phyloP scores from a whole-genome alignment of 202 grass and related monocot genomes.

The Carex arenaria region DNA sequence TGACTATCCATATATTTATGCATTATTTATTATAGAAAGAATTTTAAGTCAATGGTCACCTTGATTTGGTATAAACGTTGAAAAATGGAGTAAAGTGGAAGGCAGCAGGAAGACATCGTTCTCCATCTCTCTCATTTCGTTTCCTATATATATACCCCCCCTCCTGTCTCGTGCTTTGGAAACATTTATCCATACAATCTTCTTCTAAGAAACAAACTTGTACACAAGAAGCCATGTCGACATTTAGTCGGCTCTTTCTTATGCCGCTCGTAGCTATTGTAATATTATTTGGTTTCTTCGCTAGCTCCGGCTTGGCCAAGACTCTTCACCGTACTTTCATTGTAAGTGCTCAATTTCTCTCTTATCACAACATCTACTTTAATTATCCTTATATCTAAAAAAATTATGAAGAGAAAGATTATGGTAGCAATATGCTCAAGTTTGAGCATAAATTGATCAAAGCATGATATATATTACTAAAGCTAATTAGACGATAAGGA shows the following conservation, averaged over 20 bases:
- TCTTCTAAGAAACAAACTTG: background rate
- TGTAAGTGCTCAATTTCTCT: constrained; percentile 16
- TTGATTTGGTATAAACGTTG: background rate
- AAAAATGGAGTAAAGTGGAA: background rate
- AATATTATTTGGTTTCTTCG: background rate
- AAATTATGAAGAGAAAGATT: background rate
- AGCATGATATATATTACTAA: too few relatives aligned
- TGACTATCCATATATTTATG: background rate
- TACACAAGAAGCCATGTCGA: background rate
- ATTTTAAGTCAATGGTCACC: background rate
- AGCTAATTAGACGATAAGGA: too few relatives aligned
- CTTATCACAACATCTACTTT: background rate
- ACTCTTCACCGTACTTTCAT: constrained; percentile 1
- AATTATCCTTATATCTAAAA: background rate
- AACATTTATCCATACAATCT: background rate
- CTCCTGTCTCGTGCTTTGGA: background rate
- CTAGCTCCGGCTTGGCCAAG: background rate
- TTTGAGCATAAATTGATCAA: too few relatives aligned
- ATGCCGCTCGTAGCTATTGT: background rate
- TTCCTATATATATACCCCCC: background rate
- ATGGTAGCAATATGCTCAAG: too few relatives aligned
- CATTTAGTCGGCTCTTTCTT: background rate
- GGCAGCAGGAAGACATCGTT: background rate
- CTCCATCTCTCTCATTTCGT: background rate
- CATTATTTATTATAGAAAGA: background rate